Evolutionary conservation across 164 flowering plant species (phyloP), one percentile per base, ranked within the genome.

Genomic region (Chimonanthus praecox): DNA sequence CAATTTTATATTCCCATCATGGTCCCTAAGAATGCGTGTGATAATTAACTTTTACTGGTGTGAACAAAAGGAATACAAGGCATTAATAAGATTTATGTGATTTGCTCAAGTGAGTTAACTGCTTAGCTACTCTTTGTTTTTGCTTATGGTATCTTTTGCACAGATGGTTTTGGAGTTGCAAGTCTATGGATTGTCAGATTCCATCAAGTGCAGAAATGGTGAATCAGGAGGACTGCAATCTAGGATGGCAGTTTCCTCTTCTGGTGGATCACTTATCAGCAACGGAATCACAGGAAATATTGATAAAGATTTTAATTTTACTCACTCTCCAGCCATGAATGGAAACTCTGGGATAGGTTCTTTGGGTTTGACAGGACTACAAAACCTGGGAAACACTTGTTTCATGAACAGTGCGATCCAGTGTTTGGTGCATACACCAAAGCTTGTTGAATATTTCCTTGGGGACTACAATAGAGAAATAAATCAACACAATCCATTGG

Each of bases 301-400:
- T 74, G 84, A 76, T 70, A 67, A 83, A 51, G 71, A 76, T 64
- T 68, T 75, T 65, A 4, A 33, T 18, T 70, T 74, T 10, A 47
- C 73, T 18, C 80, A 64, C 63, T 84, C 80, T 62, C 48, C 78
- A 70, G 47, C 70, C 15, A 58, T 77, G 70, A 64, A 68, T 82
- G 81, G 85, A 68, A 75, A 79, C 73, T 75, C 78, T 47, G 77
- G 83, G 21, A 88, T 86, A 71, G 85, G 87, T 70, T 73, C 85
- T 74, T 82, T 94, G 86, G 99, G 99, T 44, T 83, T 95, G 88
- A 87, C 89, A 47, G 99, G 99, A 78, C 84, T 95, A 63, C 91
- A 85, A 51, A 95, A 95, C 82, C 97, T 95, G 73, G 99, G 99
- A 73, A 95, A 92, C 76, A 95, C 99, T 61, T 95, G 99, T 81